Evolutionary conservation across 1,284 basidiomycete species (phyloP), one percentile per base, ranked within the genome.

Genomic region (Afroboletus lepidellus): DNA sequence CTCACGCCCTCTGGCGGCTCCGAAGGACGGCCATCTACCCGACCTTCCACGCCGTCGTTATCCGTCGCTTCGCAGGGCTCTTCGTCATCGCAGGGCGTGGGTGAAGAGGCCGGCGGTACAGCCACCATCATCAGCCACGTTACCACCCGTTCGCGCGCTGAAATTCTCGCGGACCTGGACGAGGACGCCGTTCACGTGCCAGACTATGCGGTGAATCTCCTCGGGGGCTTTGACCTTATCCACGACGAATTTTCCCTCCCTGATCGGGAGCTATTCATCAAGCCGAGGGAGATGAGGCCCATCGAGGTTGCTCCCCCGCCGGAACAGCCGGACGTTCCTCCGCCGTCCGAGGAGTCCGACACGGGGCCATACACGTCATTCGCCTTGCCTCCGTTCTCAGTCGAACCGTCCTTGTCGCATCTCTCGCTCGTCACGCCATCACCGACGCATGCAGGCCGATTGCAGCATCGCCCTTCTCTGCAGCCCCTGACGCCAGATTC

Each of bases 361-460:
- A 70, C 59, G 41, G 64, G 64, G 9, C 64, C 64, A 2, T 66
- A 70, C 43, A 69, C 51, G 38, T 69, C 64, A 47, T 66, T 66
- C n/a, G 64, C 64, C 33, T 41, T 70, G 11, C 59, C 65, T 18
- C 56, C 65, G 9, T 66, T 67, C 34, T 25, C 69, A 13, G 51
- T 66, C 30, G 56, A 58, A 34, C 30, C 57, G 1, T 55, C 63
- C 20, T 56, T 56, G 54, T 51, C 66, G 8, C 61, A 42, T 20
- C 39, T 51, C 34, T 66, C 61, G 18, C 54, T 62, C 21, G 41
- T 53, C 11, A 39, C 61, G 11, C 61, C 63, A n/a, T 43, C 52
- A n/a, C 55, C 54, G 21, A 56, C 64, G 16, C 55, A 58, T 12
- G 27, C 18, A 3, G 30, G 18, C 13, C 55, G 42, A n/a, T 30